Conservation (phyloP, 495 filamentous ascomycete species). For the Hypoxylon lienhwacheense region DNA sequence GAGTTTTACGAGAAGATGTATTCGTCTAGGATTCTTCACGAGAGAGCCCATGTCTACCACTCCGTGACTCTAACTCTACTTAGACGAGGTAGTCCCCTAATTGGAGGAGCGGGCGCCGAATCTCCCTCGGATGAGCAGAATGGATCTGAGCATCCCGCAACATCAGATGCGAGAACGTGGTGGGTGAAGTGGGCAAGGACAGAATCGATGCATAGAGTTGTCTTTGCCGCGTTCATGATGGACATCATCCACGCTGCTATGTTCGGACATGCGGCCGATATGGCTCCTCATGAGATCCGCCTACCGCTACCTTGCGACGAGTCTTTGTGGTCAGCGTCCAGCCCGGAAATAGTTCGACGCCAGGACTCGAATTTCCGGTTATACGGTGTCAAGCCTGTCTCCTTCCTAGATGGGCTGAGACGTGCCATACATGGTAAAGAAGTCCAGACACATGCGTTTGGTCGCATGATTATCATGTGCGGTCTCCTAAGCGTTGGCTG, state of each 20-base stretch:
- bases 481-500: constrained; percentile 90
- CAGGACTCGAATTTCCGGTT: constrained; percentile 80
- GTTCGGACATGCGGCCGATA: constrained; percentile 94
- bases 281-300: constrained; percentile 94
- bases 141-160: constrained; percentile 46
- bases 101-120: constrained; percentile 84
- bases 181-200: constrained; percentile 96
- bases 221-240: constrained; percentile 93
- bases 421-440: constrained; percentile 83
- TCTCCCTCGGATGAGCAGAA: constrained; percentile 78
- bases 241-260: constrained; percentile 95
- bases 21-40: constrained; percentile 82
- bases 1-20: constrained; percentile 98
- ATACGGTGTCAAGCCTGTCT: constrained; percentile 80
- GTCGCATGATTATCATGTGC: constrained; percentile 91
- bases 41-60: constrained; percentile 94
- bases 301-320: constrained; percentile 95
- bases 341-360: constrained; percentile 77
- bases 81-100: constrained; percentile 87
- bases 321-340: constrained; percentile 88
- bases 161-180: constrained; percentile 71
- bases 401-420: constrained; percentile 89
- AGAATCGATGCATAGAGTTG: constrained; percentile 86
- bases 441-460: constrained; percentile 90
- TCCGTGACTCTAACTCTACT: constrained; percentile 92